phyloP scores from a whole-genome alignment of 73 alveolate species.

The Paramecium biaurelia region DNA sequence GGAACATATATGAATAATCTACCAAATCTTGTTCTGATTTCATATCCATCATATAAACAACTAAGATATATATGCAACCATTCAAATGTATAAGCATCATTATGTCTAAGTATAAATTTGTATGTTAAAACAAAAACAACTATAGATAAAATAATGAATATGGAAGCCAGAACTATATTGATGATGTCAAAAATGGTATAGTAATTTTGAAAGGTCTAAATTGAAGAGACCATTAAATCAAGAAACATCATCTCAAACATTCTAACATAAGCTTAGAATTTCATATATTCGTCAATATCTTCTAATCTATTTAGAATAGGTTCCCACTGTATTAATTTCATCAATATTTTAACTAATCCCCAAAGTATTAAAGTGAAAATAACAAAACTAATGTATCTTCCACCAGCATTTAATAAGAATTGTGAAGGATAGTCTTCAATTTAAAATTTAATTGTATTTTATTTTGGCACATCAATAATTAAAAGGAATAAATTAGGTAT shows the following conservation, averaged over 20 bases:
- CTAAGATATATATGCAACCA: background rate
- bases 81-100: constrained; percentile 27
- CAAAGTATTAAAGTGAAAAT: background rate
- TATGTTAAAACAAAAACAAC: background rate
- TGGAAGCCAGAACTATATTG: background rate
- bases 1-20: background rate
- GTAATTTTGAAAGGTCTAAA: background rate
- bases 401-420: constrained; percentile 32
- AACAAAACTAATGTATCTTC: background rate
- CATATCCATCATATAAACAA: constrained; percentile 23
- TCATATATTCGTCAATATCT: constrained; percentile 39
- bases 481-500: background rate
- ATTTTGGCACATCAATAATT: background rate
- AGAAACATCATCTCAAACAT: background rate
- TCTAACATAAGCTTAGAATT: background rate
- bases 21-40: background rate
- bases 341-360: background rate
- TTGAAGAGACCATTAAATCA: background rate
- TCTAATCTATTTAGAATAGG: background rate
- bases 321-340: background rate
- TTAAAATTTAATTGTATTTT: background rate
- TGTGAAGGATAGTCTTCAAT: constrained; percentile 27
- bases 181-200: background rate
- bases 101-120: background rate
- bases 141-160: background rate